These are phyloP conservation scores for Pestalotiopsis sp. DNA, from an alignment of 2,329 filamentous ascomycete genomes.

Conservation along the genomic window DNA sequence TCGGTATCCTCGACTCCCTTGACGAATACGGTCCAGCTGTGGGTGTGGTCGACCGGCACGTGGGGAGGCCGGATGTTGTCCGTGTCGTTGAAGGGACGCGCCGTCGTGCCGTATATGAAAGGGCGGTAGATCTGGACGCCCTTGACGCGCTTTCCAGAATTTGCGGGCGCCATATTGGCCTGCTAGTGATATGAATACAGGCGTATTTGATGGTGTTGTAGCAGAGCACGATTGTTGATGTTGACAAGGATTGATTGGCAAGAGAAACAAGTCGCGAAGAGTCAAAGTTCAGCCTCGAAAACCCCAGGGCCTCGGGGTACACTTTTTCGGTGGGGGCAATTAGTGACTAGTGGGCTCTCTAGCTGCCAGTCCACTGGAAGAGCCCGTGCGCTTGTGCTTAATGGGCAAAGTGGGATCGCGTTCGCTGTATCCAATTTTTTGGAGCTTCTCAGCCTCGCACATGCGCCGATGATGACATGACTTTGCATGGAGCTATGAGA, in stretches of 20 bases:
- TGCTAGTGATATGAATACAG: too few relatives aligned
- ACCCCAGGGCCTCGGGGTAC: background rate
- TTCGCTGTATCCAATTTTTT: background rate
- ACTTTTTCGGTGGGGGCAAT: background rate
- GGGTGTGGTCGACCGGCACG: slow-evolving; percentile 88
- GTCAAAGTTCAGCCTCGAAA: slow-evolving; percentile 18
- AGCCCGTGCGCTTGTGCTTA: background rate
- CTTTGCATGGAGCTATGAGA: background rate
- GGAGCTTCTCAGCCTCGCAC: slow-evolving; percentile 21
- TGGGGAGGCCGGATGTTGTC: slow-evolving; percentile 77
- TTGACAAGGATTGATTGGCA: background rate
- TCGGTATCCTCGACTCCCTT: slow-evolving; percentile 87
- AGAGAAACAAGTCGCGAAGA: background rate
- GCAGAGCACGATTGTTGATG: slow-evolving; percentile 10
- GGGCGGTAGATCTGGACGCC: slow-evolving; percentile 66
- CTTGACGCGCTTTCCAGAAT: slow-evolving; percentile 66
- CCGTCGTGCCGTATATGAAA: slow-evolving; percentile 79
- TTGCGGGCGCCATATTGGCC: slow-evolving; percentile 59
- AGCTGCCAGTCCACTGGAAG: background rate
- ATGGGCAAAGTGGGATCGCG: background rate
- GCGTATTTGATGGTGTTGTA: background rate
- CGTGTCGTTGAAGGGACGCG: slow-evolving; percentile 75
- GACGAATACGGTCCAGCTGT: slow-evolving; percentile 95
- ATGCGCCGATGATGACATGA: slow-evolving; percentile 28
- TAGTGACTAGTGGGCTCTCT: background rate